These are phyloP conservation scores for Vitis amurensis DNA, from an alignment of 164 flowering plant genomes.

Conservation along the genomic window DNA sequence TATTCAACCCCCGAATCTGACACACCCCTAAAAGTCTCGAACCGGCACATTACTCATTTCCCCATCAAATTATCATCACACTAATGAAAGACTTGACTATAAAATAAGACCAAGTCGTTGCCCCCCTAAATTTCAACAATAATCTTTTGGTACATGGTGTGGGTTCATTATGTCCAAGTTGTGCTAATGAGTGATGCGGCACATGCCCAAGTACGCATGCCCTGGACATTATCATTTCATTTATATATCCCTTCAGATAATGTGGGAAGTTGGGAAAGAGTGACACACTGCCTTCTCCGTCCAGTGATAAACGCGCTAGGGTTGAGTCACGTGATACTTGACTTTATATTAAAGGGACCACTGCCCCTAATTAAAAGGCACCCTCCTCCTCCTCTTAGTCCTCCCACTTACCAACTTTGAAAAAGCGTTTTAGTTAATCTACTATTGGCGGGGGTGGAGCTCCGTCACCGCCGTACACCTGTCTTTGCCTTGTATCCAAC, in stretches of 20 bases:
- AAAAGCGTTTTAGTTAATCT: not conserved
- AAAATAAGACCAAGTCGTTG: too few relatives aligned
- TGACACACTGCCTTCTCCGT: not conserved
- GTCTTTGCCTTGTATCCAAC: not conserved
- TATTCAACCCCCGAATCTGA: too few relatives aligned
- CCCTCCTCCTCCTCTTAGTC: too few relatives aligned
- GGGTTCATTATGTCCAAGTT: not conserved
- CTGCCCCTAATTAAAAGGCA: not conserved
- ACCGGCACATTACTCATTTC: too few relatives aligned
- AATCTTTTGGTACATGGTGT: not conserved
- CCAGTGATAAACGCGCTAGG: not conserved
- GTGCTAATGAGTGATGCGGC: not conserved
- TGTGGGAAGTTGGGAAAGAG: constrained; percentile 13
- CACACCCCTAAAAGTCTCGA: too few relatives aligned
- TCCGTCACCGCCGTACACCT: constrained; percentile 1
- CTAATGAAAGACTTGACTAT: too few relatives aligned
- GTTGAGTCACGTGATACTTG: constrained; percentile 9
- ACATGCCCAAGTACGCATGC: constrained; percentile 26
- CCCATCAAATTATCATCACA: too few relatives aligned
- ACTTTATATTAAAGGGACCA: constrained; percentile 8
- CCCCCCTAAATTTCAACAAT: not conserved
- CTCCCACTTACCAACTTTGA: not conserved
- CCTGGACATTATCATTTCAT: constrained; percentile 35
- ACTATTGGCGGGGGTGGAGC: too few relatives aligned
- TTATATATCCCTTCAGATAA: constrained; percentile 9